Evolutionary conservation across 2,329 filamentous ascomycete species (phyloP).

Genomic region (Paraconiothyrium sp.): DNA sequence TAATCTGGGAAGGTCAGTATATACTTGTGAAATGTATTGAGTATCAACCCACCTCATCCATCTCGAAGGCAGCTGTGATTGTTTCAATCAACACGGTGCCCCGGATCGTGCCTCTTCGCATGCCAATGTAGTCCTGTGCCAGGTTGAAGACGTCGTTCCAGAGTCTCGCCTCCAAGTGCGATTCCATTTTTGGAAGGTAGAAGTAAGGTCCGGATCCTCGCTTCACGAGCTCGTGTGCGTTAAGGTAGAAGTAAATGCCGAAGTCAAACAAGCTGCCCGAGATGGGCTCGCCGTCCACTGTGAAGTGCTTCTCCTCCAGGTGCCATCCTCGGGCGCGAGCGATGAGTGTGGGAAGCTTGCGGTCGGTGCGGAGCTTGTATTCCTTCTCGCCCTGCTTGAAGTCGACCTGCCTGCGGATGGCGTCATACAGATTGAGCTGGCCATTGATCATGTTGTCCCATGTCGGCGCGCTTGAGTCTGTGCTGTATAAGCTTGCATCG

Average conservation of each 20-base stretch:
- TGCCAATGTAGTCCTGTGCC: constrained; percentile 89
- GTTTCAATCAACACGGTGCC: constrained; percentile 97
- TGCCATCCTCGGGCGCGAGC: constrained; percentile 97
- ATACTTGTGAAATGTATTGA: constrained; percentile 22
- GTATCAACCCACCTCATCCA: constrained; percentile 76
- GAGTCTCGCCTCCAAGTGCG: constrained; percentile 92
- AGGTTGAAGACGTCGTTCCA: constrained; percentile 99
- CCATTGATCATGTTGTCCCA: constrained; percentile 99
- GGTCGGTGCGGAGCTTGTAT: constrained; percentile 96
- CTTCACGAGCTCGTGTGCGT: constrained; percentile 86
- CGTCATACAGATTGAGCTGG: constrained; percentile 97
- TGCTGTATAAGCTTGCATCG: constrained; percentile 19
- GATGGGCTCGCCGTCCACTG: constrained; percentile 92
- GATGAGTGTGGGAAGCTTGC: constrained; percentile 86
- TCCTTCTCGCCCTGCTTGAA: constrained; percentile 96
- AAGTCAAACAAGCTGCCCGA: constrained; percentile 96
- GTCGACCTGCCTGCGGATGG: constrained; percentile 90
- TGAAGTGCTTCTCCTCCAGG: constrained; percentile 97
- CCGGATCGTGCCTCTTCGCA: constrained; percentile 90
- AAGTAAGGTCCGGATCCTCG: constrained; percentile 93
- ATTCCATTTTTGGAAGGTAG: constrained; percentile 98
- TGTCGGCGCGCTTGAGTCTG: constrained; percentile 93
- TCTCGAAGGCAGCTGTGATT: constrained; percentile 96
- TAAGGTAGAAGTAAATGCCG: constrained; percentile 99
- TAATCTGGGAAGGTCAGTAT: constrained; percentile 68